Percentiles rank a stretch among this genome's conserved stretches.
Evolutionary conservation across 176 grass and related monocot species (phyloP).

Genomic region (Pontederia crassipes): DNA sequence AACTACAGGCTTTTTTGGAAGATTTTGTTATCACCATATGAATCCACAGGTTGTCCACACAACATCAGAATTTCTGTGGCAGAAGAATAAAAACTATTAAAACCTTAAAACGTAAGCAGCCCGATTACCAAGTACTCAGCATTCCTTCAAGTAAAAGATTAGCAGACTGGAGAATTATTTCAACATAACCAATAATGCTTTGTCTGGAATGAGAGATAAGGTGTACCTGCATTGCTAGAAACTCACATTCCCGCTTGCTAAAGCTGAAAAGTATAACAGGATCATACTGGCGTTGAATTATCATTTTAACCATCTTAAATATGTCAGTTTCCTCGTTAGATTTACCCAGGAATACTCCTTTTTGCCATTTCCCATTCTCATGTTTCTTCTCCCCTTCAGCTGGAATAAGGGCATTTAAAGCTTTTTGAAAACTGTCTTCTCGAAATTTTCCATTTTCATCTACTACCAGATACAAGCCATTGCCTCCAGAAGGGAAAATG

Average conservation of each 20-base stretch:
- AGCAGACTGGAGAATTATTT: not conserved
- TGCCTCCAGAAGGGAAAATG: slow-evolving; percentile 85
- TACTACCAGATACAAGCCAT: slow-evolving; percentile 85
- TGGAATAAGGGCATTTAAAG: slow-evolving; percentile 80
- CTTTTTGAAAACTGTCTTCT: slow-evolving; percentile 98
- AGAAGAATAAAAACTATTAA: no score
- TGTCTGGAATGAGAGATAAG: not conserved
- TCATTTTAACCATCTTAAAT: slow-evolving; percentile 99
- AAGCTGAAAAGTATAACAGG: slow-evolving; percentile 95
- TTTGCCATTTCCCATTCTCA: slow-evolving; percentile 65
- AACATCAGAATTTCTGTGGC: no score
- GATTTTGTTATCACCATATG: no score
- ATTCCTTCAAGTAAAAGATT: no score
- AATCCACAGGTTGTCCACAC: no score
- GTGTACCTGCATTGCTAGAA: slow-evolving; percentile 91
- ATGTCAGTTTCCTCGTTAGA: slow-evolving; percentile 76
- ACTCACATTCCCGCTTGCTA: slow-evolving; percentile 92
- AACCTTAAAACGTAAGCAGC: no score
- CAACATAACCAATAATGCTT: not conserved
- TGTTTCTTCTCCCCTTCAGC: slow-evolving; percentile 46
- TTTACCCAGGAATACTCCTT: slow-evolving; percentile 48
- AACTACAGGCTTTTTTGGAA: no score
- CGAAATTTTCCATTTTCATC: slow-evolving; percentile 94
- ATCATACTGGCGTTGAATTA: slow-evolving; percentile 95
- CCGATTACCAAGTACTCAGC: no score